Base-by-base conservation (phyloP, 805 yeast genomes). In the Pachysolen tannophilus region DNA sequence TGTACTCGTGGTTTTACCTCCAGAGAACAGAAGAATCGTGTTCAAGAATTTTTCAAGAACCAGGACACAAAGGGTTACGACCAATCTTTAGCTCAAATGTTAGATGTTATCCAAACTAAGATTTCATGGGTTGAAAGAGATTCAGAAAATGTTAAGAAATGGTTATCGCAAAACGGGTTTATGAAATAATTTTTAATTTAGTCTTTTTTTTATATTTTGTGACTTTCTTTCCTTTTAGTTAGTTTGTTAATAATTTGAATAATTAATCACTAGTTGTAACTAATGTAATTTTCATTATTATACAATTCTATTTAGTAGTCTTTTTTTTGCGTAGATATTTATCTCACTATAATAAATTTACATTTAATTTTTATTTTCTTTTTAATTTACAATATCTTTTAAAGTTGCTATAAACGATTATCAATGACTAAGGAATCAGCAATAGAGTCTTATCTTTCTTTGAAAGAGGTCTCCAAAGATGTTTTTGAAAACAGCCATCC, bases 11-110 rank as follows among this genome's bases (percentile, higher is more conserved):
- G 36, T 6, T 43, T 40, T 37, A 37, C 45, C 24, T 20, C 27
- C 10, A 15, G 27, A 8, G 43, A 40, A 23, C 75, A 75, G 42
- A 66, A 67, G 45, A 62, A 65, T 16, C 69, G 67, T 38, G 69
- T 78, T 39, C 60, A 64, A 42, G 50, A 53, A 23, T 71, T 78
- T 65, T 75, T 76, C 47, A 55, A 50, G n/a, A 51, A 40, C 9
- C 77, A 67, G 55, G 64, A 73, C 41, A 74, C 81, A 37, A 74
- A 71, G 47, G 82, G 84, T 26, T 78, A 63, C 52, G 77, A 77
- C 53, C 76, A 75, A 58, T 65, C 72, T 39, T 67, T 78, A 53
- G 78, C 79, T 6, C 82, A 73, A 60, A 55, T 79, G n/a, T 58
- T 78, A 48, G 86, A 79, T 53, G 61, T 69, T 34, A 65, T 78